These are phyloP conservation scores for Brachypodium distachyon DNA, from an alignment of 202 grass and related monocot species.

Conservation along the genomic window DNA sequence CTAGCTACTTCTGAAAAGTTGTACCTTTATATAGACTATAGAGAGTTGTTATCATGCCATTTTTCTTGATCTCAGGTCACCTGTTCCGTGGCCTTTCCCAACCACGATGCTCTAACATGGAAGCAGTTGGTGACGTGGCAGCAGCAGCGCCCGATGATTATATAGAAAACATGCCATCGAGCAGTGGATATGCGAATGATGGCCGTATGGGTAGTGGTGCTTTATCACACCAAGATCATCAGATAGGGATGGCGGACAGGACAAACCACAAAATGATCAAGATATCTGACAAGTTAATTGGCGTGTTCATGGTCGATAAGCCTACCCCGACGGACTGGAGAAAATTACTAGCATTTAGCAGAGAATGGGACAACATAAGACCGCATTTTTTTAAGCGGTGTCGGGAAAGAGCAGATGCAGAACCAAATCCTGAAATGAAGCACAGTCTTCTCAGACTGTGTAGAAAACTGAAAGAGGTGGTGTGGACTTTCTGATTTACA, in stretches of 20 bases:
- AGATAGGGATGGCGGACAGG: background rate
- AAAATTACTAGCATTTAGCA: slow-evolving; percentile 83
- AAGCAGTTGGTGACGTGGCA: slow-evolving; percentile 36
- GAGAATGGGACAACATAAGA: slow-evolving; percentile 66
- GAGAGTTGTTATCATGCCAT: background rate
- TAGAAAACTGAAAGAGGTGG: slow-evolving; percentile 90
- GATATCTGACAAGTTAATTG: slow-evolving; percentile 80
- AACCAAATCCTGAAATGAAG: slow-evolving; percentile 74
- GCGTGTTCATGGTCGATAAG: slow-evolving; percentile 87
- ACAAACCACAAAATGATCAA: slow-evolving; percentile 49
- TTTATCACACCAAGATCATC: slow-evolving; percentile 12
- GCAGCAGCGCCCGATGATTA: slow-evolving; percentile 25
- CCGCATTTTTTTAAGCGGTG: slow-evolving; percentile 71
- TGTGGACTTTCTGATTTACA: background rate
- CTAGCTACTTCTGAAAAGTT: background rate
- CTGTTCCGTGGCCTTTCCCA: slow-evolving; percentile 3
- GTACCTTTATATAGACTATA: background rate
- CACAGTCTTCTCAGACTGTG: slow-evolving; percentile 67
- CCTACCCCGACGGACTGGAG: slow-evolving; percentile 75
- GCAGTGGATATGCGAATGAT: slow-evolving; percentile 14
- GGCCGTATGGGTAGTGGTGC: background rate
- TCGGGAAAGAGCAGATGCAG: slow-evolving; percentile 66
- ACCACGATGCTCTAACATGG: slow-evolving; percentile 22
- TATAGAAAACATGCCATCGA: slow-evolving; percentile 31
- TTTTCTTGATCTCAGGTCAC: slow-evolving; percentile 33